Percentiles rank a stretch among this genome's conserved stretches.
phyloP scores from a whole-genome alignment of 1,284 basidiomycete species.

The Fistulina hepatica region DNA sequence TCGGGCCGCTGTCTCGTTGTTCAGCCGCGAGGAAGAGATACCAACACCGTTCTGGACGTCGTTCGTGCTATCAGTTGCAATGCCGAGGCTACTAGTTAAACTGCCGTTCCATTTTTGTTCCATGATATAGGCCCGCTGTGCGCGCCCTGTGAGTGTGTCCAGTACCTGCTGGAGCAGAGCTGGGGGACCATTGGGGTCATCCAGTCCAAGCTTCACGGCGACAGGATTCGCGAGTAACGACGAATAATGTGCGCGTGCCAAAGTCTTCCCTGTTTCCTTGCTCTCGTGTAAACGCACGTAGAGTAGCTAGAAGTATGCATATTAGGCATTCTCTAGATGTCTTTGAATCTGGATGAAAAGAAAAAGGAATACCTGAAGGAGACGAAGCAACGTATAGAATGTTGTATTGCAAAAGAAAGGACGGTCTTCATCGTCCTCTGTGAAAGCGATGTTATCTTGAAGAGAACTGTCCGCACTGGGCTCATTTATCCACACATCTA shows the following conservation, averaged over 20 bases:
- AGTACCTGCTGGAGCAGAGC: slow-evolving; percentile 53
- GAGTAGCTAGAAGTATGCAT: slow-evolving; percentile 53
- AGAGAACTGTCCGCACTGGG: slow-evolving; percentile 26
- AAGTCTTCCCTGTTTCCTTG: slow-evolving; percentile 67
- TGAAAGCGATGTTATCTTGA: slow-evolving; percentile 20
- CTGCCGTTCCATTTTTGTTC: no score
- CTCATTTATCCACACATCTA: slow-evolving; percentile 56
- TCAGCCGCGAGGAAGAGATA: no score
- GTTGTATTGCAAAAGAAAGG: slow-evolving; percentile 91
- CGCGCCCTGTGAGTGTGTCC: slow-evolving; percentile 41
- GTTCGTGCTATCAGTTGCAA: no score
- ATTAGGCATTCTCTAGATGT: slow-evolving; percentile 3
- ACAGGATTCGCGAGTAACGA: slow-evolving; percentile 58
- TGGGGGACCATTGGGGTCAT: slow-evolving; percentile 66
- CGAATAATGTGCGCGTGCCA: slow-evolving; percentile 48
- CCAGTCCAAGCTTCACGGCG: slow-evolving; percentile 61
- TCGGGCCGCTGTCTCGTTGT: slow-evolving; percentile 22
- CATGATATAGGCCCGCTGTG: no score
- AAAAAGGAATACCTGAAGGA: slow-evolving; percentile 71
- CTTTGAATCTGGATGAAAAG: slow-evolving; percentile 5
- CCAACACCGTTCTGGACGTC: no score
- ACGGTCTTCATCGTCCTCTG: slow-evolving; percentile 25
- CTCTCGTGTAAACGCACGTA: slow-evolving; percentile 84
- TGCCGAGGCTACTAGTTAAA: no score
- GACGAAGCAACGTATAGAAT: slow-evolving; percentile 81